Conservation (phyloP, 192 early-diverging fungal genomes). For the Backusella tarrabulga region DNA sequence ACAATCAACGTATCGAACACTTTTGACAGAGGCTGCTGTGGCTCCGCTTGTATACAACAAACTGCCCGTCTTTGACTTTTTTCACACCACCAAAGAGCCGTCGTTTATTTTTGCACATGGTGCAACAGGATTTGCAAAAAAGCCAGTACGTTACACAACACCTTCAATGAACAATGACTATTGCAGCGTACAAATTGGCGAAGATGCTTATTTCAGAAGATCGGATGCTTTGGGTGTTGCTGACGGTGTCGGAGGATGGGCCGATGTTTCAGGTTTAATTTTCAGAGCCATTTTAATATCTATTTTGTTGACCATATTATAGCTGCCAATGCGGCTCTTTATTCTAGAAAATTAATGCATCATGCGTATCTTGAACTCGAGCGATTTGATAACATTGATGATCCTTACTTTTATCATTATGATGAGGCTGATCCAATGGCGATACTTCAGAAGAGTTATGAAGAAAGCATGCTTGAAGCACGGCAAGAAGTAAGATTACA, state of each 20-base stretch:
- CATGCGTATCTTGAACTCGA: constrained; percentile 82
- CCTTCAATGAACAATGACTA: constrained; percentile 45
- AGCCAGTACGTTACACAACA: constrained; percentile 3
- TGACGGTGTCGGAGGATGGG: constrained; percentile 96
- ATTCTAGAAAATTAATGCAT: constrained; percentile 94
- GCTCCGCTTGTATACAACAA: neutral
- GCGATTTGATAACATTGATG: constrained; percentile 80
- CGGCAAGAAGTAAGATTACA: constrained; percentile 48
- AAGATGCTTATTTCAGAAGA: constrained; percentile 92
- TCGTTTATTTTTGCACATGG: constrained; percentile 28
- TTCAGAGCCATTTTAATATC: too few relatives aligned
- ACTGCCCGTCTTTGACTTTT: neutral
- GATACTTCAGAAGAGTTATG: constrained; percentile 78
- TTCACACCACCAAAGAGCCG: neutral
- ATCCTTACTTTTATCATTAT: constrained; percentile 77
- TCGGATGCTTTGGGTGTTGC: constrained; percentile 89
- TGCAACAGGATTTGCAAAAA: constrained; percentile 28
- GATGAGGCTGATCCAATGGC: constrained; percentile 74
- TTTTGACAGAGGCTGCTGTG: neutral
- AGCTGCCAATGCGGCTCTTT: constrained; percentile 90
- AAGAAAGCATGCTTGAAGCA: constrained; percentile 71
- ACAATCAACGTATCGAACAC: neutral
- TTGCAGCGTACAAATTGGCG: constrained; percentile 73
- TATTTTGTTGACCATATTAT: neutral
- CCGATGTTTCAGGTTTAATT: constrained; percentile 24